These are phyloP conservation scores for Tagetes erecta DNA, from an alignment of 129 eudicot genomes.

Conservation along the genomic window DNA sequence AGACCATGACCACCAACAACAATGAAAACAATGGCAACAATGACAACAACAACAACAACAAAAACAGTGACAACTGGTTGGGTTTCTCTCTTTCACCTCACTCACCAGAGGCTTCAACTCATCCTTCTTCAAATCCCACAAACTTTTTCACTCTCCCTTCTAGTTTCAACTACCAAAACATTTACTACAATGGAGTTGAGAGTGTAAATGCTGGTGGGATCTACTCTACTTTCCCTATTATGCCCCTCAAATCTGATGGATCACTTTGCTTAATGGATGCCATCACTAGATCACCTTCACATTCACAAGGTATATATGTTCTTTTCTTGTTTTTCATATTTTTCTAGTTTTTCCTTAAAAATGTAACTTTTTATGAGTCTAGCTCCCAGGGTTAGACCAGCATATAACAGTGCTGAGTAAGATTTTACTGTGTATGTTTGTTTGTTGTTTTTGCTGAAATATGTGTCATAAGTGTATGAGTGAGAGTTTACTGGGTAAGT, in stretches of 20 bases:
- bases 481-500: too few species aligned
- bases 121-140: slow-evolving; percentile 29
- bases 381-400: too few species aligned
- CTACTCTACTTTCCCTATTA: slow-evolving; percentile 49
- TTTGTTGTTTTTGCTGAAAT: too few species aligned
- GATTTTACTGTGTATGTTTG: too few species aligned
- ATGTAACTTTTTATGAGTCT: too few species aligned
- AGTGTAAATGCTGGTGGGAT: slow-evolving; percentile 46
- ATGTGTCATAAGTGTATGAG: too few species aligned
- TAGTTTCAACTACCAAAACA: slow-evolving; percentile 53
- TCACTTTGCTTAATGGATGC: slow-evolving; percentile 75
- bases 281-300: slow-evolving; percentile 47
- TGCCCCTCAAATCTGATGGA: slow-evolving; percentile 86
- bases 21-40: slow-evolving; percentile 20
- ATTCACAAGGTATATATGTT: slow-evolving; percentile 45
- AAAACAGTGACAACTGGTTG: slow-evolving; percentile 50
- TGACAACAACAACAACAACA: slow-evolving; percentile 35
- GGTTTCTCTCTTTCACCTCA: slow-evolving; percentile 86
- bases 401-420: too few species aligned
- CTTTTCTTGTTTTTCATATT: neutral
- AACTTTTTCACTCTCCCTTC: slow-evolving; percentile 36
- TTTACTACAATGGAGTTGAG: slow-evolving; percentile 47
- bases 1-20: slow-evolving; percentile 37
- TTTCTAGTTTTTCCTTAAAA: slow-evolving; percentile 13
- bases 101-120: slow-evolving; percentile 26